A percentile compares a stretch with the other conserved stretches of the same genome.
These are phyloP conservation scores for Shiraia sp. DNA, from an alignment of 2,329 filamentous ascomycete genomes.

Conservation along the genomic window DNA sequence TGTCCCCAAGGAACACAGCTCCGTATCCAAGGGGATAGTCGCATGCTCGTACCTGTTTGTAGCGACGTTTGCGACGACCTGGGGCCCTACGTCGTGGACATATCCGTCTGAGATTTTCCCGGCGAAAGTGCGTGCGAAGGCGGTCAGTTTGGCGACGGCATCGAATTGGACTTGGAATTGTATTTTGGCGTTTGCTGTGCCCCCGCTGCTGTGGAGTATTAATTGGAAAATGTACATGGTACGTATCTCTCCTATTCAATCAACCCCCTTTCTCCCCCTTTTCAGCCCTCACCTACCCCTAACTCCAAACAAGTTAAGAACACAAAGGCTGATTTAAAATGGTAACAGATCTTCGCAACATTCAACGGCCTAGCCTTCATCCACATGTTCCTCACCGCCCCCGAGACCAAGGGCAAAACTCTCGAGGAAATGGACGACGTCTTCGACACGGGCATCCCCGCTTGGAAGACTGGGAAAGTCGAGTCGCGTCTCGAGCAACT, in stretches of 20 bases:
- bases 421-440: conserved; percentile 49
- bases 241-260: too few relatives aligned
- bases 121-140: conserved; percentile 47
- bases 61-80: conserved; percentile 49
- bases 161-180: conserved; percentile 48
- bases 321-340: too few relatives aligned
- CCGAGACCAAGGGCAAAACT: conserved; percentile 47
- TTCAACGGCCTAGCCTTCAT: conserved; percentile 45
- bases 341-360: conserved; percentile 39
- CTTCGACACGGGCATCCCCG: conserved; percentile 42
- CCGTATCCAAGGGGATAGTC: conserved; percentile 59
- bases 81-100: conserved; percentile 44
- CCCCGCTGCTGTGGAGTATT: conserved; percentile 46
- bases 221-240: conserved; percentile 52
- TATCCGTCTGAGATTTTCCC: conserved; percentile 48
- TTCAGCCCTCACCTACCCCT: too few relatives aligned
- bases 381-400: conserved; percentile 46
- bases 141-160: conserved; percentile 45
- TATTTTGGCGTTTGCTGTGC: conserved; percentile 47
- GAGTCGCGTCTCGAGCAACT: conserved; percentile 42
- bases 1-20: conserved; percentile 54
- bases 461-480: conserved; percentile 38
- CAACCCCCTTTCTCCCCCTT: too few relatives aligned
- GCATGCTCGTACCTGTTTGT: conserved; percentile 52
- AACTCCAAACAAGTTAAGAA: too few relatives aligned